phyloP scores from a whole-genome alignment of 441 rosid species.

The Populus hybrid region DNA sequence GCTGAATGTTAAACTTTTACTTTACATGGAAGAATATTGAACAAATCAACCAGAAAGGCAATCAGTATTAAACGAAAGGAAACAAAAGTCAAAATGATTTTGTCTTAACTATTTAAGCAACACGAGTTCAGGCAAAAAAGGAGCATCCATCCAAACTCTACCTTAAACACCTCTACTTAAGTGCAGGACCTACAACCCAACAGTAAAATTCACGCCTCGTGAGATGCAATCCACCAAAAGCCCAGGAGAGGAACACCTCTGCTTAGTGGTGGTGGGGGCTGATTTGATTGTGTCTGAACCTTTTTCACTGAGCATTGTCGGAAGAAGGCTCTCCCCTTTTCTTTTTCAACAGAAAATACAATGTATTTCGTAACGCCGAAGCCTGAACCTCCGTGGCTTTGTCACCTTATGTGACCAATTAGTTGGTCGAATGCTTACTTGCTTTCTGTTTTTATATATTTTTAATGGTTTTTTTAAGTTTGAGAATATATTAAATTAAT shows the following conservation, averaged over 20 bases:
- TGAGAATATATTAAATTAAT: too few species aligned
- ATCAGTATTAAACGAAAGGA: too few species aligned
- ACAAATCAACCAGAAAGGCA: too few species aligned
- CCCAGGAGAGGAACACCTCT: constrained; percentile 55
- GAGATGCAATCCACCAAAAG: constrained; percentile 49
- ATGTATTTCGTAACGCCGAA: constrained; percentile 36
- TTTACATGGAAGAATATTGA: too few species aligned
- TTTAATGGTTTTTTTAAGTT: too few species aligned
- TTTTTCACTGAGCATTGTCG: constrained; percentile 51
- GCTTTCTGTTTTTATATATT: too few species aligned
- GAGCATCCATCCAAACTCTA: constrained; percentile 22
- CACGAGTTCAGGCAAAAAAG: too few species aligned
- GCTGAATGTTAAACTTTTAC: too few species aligned
- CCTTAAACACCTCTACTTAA: constrained; percentile 10
- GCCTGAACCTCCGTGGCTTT: constrained; percentile 58
- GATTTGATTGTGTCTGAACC: constrained; percentile 55
- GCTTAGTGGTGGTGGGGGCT: constrained; percentile 54
- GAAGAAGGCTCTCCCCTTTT: constrained; percentile 20
- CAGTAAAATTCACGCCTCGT: constrained; percentile 68
- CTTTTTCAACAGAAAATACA: constrained; percentile 1
- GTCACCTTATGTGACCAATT: constrained; percentile 40
- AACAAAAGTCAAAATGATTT: neutral
- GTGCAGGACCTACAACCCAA: constrained; percentile 38
- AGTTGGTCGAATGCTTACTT: constrained; percentile 9
- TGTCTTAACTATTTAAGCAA: neutral